These are phyloP conservation scores for Panicum hallii DNA, from an alignment of 202 grass and related monocot species.

Conservation along the genomic window DNA sequence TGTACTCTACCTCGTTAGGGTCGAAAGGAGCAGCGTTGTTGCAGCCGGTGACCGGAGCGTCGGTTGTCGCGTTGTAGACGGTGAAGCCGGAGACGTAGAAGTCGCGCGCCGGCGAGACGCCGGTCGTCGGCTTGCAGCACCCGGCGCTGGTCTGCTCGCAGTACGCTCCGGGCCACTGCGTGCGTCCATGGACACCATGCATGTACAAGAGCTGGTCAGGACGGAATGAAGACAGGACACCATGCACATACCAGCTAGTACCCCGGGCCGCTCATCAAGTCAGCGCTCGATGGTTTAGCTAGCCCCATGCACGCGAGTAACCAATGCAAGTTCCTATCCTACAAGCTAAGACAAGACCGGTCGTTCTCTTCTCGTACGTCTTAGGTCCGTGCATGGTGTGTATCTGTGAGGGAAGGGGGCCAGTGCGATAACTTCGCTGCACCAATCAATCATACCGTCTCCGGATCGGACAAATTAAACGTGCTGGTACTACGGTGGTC, in stretches of 20 bases:
- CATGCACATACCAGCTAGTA: neutral
- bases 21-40: slow-evolving; percentile 30
- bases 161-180: slow-evolving; percentile 65
- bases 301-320: no score
- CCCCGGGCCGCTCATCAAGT: no score
- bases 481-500: neutral
- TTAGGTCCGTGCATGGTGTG: neutral
- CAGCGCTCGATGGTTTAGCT: no score
- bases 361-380: neutral
- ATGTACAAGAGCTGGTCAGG: no score
- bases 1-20: slow-evolving; percentile 2
- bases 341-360: neutral
- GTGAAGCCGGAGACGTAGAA: slow-evolving; percentile 53
- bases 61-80: slow-evolving; percentile 6
- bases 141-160: slow-evolving; percentile 36
- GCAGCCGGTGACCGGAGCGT: slow-evolving; percentile 17
- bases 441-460: neutral
- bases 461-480: neutral
- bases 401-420: no score
- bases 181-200: neutral
- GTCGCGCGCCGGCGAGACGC: slow-evolving; percentile 32
- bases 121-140: slow-evolving; percentile 49
- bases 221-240: no score
- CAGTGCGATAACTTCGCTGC: no score
- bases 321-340: no score